Percentiles rank a stretch among this genome's conserved stretches.
These are phyloP conservation scores for Pleodorina starrii DNA, from an alignment of 139 green algal species.

Conservation along the genomic window DNA sequence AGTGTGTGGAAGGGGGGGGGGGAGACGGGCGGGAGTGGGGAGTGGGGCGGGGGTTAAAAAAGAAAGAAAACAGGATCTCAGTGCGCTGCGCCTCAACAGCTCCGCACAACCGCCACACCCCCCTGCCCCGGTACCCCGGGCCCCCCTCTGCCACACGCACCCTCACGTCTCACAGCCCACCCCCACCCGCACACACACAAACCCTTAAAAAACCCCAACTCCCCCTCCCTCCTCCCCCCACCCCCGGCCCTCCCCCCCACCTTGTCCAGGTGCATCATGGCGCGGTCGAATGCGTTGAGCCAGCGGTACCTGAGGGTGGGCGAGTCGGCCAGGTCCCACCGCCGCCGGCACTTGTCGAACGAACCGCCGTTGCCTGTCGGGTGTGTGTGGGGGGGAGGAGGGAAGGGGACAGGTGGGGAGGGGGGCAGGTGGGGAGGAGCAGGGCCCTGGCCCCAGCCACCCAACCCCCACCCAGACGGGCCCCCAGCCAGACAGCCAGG, in stretches of 20 bases:
- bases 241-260: neutral
- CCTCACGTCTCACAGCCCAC: neutral
- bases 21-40: neutral
- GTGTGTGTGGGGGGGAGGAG: neutral
- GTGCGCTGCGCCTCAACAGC: too few species aligned
- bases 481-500: neutral
- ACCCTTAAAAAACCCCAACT: neutral
- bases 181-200: too few species aligned
- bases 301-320: slow-evolving; percentile 92
- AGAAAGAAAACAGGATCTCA: neutral
- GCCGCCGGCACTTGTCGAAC: slow-evolving; percentile 95
- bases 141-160: neutral
- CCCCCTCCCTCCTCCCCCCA: neutral
- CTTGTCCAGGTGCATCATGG: slow-evolving; percentile 96
- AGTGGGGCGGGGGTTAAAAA: neutral
- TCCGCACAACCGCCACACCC: neutral
- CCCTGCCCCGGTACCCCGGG: neutral
- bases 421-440: neutral
- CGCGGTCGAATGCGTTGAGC: slow-evolving; percentile 91
- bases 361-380: slow-evolving; percentile 91
- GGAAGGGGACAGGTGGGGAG: slow-evolving; percentile 23
- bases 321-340: slow-evolving; percentile 93
- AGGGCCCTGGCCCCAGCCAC: too few species aligned
- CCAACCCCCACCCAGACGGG: too few species aligned
- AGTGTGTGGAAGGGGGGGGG: neutral